A percentile compares a stretch with the other conserved stretches of the same genome.
Conservation (phyloP, 345 rosid genomes). For the Salix koriyanagi region DNA sequence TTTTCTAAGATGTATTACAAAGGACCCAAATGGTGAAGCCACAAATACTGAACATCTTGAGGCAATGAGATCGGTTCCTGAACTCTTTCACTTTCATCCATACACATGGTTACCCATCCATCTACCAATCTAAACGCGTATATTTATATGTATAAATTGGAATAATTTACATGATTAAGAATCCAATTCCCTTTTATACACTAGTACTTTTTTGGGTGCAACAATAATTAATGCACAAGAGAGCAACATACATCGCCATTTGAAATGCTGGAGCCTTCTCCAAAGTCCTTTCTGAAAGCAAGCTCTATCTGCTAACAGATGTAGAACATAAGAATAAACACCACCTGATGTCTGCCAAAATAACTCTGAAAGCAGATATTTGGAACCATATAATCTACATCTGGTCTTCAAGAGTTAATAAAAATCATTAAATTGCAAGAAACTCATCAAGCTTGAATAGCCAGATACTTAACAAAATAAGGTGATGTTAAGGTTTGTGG, state of each 20-base stretch:
- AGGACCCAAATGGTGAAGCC: not conserved
- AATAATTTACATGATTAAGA: not conserved
- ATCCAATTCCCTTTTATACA: not conserved
- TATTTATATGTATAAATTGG: not conserved
- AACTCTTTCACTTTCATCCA: too few species aligned
- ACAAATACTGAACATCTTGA: not conserved
- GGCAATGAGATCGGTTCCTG: not conserved
- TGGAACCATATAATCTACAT: not conserved
- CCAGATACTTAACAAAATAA: not conserved
- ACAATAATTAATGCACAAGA: not conserved
- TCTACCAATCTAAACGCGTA: not conserved
- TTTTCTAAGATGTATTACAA: not conserved
- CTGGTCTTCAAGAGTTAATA: not conserved
- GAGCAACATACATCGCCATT: conserved; percentile 55
- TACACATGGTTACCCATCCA: not conserved
- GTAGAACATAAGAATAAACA: not conserved
- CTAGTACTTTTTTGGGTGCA: not conserved
- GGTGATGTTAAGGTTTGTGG: not conserved
- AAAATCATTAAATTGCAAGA: not conserved
- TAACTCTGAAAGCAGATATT: not conserved
- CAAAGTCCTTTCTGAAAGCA: conserved; percentile 54
- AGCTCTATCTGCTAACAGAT: conserved; percentile 66
- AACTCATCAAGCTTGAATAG: not conserved
- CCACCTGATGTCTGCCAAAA: not conserved
- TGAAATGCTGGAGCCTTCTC: conserved; percentile 41